These are phyloP conservation scores for Trichomonascaceae sp. DNA, from an alignment of 1,139 yeast genomes.

Conservation along the genomic window DNA sequence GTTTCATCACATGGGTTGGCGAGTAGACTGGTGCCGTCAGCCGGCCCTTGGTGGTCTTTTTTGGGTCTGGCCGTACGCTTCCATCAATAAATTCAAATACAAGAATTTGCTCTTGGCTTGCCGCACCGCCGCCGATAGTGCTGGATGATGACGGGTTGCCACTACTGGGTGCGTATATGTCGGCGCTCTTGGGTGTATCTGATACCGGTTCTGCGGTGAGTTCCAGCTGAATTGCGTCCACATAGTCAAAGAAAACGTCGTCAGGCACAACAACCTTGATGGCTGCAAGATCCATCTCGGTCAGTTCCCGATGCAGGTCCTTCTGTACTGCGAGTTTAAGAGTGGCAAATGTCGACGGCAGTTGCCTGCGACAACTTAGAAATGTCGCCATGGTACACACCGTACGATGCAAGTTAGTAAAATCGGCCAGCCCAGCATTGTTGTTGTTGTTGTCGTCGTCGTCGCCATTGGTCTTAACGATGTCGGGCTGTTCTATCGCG, in stretches of 20 bases:
- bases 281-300: constrained; percentile 44
- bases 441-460: too few relatives aligned
- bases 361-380: constrained; percentile 37
- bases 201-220: constrained; percentile 9
- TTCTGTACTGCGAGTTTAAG: constrained; percentile 36
- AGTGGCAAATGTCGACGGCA: constrained; percentile 40
- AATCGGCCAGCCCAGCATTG: too few relatives aligned
- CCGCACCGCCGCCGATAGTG: constrained; percentile 21
- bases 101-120: constrained; percentile 36
- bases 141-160: constrained; percentile 2
- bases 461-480: too few relatives aligned
- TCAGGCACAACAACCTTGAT: constrained; percentile 52
- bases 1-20: constrained; percentile 39
- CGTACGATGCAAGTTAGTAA: too few relatives aligned
- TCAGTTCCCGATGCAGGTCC: constrained; percentile 16
- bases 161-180: background rate
- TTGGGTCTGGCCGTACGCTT: constrained; percentile 26
- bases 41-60: constrained; percentile 1
- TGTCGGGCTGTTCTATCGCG: too few relatives aligned
- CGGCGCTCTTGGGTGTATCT: background rate
- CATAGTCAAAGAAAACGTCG: constrained; percentile 58
- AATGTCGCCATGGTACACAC: constrained; percentile 40
- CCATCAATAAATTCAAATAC: constrained; percentile 75
- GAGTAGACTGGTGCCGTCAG: constrained; percentile 29
- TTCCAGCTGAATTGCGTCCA: constrained; percentile 28